A percentile compares a stretch with the other conserved stretches of the same genome.
Evolutionary conservation across 176 grass and related monocot genomes (phyloP).

Genomic region (Dactylis glomerata): DNA sequence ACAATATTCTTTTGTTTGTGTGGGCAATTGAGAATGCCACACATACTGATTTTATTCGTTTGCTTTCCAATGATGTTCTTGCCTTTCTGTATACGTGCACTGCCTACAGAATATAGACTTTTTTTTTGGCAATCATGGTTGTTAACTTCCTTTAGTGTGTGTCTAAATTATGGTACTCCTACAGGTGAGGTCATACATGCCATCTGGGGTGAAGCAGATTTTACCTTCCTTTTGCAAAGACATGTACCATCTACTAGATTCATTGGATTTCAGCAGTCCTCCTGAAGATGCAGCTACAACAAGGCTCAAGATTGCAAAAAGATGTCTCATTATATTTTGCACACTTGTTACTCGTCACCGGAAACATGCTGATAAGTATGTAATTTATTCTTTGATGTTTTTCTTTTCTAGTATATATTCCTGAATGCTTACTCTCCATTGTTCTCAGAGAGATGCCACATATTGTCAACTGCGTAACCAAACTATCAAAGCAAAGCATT

Average conservation of each 20-base stretch:
- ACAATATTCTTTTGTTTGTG: slow-evolving; percentile 9
- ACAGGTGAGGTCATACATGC: slow-evolving; percentile 88
- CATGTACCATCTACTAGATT: slow-evolving; percentile 66
- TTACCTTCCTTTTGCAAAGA: slow-evolving; percentile 81
- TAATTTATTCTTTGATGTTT: slow-evolving; percentile 25
- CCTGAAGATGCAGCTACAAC: slow-evolving; percentile 35
- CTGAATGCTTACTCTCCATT: slow-evolving; percentile 26
- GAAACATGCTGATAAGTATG: slow-evolving; percentile 81
- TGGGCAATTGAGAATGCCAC: background rate
- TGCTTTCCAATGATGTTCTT: background rate
- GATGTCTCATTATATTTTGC: slow-evolving; percentile 81
- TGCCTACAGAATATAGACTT: background rate
- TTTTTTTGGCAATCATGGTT: background rate
- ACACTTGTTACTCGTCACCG: slow-evolving; percentile 76
- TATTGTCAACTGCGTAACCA: slow-evolving; percentile 62
- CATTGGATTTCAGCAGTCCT: slow-evolving; percentile 49
- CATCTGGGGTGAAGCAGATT: slow-evolving; percentile 58
- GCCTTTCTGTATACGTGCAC: slow-evolving; percentile 14
- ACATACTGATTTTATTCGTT: background rate
- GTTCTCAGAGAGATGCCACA: slow-evolving; percentile 73
- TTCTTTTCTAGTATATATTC: slow-evolving; percentile 30
- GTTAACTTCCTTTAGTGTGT: slow-evolving; percentile 24
- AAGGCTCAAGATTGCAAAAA: slow-evolving; percentile 83
- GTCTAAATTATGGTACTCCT: slow-evolving; percentile 34
- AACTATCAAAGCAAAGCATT: slow-evolving; percentile 74